phyloP scores from a whole-genome alignment of 768 basidiomycete species.

The Candolleomyces eurysporus region DNA sequence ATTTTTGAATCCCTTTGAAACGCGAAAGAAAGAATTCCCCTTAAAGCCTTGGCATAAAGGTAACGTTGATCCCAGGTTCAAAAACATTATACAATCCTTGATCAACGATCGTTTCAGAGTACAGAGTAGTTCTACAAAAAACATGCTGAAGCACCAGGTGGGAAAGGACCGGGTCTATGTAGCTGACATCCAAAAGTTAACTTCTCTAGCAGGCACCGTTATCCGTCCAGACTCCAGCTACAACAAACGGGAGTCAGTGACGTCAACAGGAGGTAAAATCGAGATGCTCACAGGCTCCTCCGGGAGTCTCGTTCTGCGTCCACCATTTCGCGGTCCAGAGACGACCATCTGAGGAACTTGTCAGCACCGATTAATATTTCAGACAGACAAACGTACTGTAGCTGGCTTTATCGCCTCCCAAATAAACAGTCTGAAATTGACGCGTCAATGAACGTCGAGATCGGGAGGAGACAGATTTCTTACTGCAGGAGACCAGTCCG shows the following conservation, averaged over 20 bases:
- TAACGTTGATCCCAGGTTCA: too few species aligned
- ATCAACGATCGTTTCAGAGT: too few species aligned
- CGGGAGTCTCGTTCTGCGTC: conserved; percentile 58
- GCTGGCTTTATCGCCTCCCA: conserved; percentile 42
- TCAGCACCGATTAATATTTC: not conserved
- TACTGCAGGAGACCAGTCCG: conserved; percentile 49
- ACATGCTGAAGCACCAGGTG: too few species aligned
- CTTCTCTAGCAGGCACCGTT: conserved; percentile 41
- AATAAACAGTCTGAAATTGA: conserved; percentile 37
- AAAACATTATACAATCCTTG: too few species aligned
- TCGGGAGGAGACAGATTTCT: not conserved
- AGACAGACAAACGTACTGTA: conserved; percentile 35
- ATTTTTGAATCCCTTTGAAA: too few species aligned
- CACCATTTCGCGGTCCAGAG: conserved; percentile 66
- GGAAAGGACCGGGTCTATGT: too few species aligned
- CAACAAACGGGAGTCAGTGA: conserved; percentile 4
- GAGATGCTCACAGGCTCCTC: conserved; percentile 40
- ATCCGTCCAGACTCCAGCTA: conserved; percentile 57
- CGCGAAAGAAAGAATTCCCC: too few species aligned
- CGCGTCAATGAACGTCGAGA: not conserved
- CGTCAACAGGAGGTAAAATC: not conserved
- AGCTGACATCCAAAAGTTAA: too few species aligned
- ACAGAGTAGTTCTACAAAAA: too few species aligned
- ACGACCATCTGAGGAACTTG: conserved; percentile 31
- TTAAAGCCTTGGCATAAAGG: too few species aligned